Conservation (phyloP, 1,284 basidiomycete genomes). For the Heterobasidion occidentale region DNA sequence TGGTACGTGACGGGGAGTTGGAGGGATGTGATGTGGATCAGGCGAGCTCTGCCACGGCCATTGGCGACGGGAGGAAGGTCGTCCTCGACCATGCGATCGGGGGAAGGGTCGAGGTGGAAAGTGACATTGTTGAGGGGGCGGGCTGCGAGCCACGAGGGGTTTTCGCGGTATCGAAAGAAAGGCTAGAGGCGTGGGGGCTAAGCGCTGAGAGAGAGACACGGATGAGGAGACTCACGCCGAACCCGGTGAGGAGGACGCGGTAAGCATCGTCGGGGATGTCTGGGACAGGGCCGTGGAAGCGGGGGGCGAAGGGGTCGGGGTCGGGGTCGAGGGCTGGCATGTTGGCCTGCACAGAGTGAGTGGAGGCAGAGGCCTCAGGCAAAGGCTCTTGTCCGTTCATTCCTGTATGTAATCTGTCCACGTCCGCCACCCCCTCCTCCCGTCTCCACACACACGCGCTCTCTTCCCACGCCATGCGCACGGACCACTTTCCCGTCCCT, state of each 20-base stretch:
- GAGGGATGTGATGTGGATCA: slow-evolving; percentile 54
- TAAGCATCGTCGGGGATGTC: slow-evolving; percentile 20
- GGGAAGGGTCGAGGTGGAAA: slow-evolving; percentile 32
- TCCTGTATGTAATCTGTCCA: background rate
- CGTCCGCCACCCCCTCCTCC: background rate
- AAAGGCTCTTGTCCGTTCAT: background rate
- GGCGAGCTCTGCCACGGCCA: slow-evolving; percentile 16
- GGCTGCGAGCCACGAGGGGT: slow-evolving; percentile 60
- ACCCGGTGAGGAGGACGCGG: slow-evolving; percentile 50
- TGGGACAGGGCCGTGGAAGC: background rate
- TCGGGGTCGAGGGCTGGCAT: background rate
- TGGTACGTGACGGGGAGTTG: slow-evolving; percentile 57
- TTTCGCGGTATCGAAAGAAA: slow-evolving; percentile 43
- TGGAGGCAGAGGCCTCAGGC: too few species aligned
- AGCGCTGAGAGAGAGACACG: background rate
- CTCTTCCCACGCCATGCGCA: background rate
- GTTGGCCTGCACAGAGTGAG: background rate
- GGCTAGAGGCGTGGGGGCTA: slow-evolving; percentile 31
- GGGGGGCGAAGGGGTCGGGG: background rate
- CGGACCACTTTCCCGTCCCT: slow-evolving; percentile 12
- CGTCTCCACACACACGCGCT: background rate
- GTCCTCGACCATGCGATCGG: slow-evolving; percentile 20
- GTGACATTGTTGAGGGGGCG: slow-evolving; percentile 45
- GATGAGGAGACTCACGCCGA: slow-evolving; percentile 39
- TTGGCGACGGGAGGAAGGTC: slow-evolving; percentile 6